Base-by-base conservation (phyloP, 805 yeast species). In the Cyberlindnera mycetangii region DNA sequence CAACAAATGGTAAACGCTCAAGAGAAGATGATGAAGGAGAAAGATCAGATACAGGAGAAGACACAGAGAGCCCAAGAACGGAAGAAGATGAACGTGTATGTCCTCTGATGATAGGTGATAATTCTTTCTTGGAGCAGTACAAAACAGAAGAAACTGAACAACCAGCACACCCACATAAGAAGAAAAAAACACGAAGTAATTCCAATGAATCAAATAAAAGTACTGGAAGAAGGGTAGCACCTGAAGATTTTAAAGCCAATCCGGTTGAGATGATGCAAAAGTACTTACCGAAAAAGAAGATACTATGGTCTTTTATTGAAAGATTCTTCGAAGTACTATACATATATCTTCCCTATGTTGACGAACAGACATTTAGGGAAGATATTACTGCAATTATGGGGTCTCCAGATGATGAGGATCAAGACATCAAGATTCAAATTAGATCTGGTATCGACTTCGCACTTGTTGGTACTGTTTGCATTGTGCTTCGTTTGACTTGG, bases 311-410 rank as follows among this genome's bases (percentile, higher is more conserved):
- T 36, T 65, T 81, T 39, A 64, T 83, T 22, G 78, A 81, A 47
- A 66, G 81, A 50, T 84, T 77, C 50, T 84, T 84, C 57, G 70
- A 69, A 10, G 69, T 72, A 27, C 62, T 83, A 5, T 85, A 85
- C 58, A 75, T 85, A 12, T 81, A 75, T 45, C 68, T 83, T 53
- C 90, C 93, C 3, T 79, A 75, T 49, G 62, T 83, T 27, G 89
- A 83, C 60, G 88, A 83, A 57, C 65, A 53, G 41, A 67, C 67
- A 9, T 77, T 79, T 57, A 70, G 70, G 42, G 52, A 52, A 16
- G 72, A 73, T 39, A 59, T 79, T 15, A 51, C 64, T 1, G 56
- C 69, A 19, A 71, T 80, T 7, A 62, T 81, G 25, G 84, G 81
- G 12, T 41, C 60, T 1, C 50, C 54, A 16, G 65, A 62, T 20